Conservation (phyloP, 768 basidiomycete species). For the Mycena kentingensis region DNA sequence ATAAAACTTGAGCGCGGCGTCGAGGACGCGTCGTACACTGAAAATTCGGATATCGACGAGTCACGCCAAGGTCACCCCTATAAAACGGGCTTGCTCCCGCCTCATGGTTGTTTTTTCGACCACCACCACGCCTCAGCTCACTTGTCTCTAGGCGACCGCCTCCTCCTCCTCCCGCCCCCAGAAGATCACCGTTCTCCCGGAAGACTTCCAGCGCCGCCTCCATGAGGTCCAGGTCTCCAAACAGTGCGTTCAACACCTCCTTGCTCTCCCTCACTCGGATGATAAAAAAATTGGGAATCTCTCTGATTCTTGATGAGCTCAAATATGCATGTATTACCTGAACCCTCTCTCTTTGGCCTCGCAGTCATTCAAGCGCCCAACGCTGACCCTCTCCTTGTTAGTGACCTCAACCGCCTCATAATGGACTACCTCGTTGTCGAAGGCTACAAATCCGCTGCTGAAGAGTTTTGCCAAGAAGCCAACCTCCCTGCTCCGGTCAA, state of each 20-base stretch:
- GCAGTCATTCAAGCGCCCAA: constrained; percentile 25
- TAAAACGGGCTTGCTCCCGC: background rate
- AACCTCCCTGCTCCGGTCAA: constrained; percentile 76
- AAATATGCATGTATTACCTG: constrained; percentile 92
- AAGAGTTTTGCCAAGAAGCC: constrained; percentile 92
- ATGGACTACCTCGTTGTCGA: constrained; percentile 99
- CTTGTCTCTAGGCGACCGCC: background rate
- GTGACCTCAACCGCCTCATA: constrained; percentile 91
- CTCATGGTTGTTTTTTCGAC: background rate
- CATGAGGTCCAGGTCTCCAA: constrained; percentile 84
- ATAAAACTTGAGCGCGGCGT: constrained; percentile 46
- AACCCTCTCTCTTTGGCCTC: constrained; percentile 36
- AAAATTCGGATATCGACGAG: no score
- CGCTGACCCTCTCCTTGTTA: constrained; percentile 35
- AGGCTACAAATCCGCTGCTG: constrained; percentile 94
- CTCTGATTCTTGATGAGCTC: constrained; percentile 84
- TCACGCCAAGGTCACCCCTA: background rate
- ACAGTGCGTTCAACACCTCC: constrained; percentile 64
- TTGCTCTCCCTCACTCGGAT: constrained; percentile 44
- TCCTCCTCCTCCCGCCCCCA: constrained; percentile 38
- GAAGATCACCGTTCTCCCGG: constrained; percentile 65
- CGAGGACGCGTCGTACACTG: no score
- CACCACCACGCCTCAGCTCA: constrained; percentile 1
- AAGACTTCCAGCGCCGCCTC: constrained; percentile 86
- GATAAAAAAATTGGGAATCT: constrained; percentile 96